A percentile compares a stretch with the other conserved stretches of the same genome.
These are phyloP conservation scores for Cyclocybe cylindracea DNA, from an alignment of 768 basidiomycete species.

Conservation along the genomic window DNA sequence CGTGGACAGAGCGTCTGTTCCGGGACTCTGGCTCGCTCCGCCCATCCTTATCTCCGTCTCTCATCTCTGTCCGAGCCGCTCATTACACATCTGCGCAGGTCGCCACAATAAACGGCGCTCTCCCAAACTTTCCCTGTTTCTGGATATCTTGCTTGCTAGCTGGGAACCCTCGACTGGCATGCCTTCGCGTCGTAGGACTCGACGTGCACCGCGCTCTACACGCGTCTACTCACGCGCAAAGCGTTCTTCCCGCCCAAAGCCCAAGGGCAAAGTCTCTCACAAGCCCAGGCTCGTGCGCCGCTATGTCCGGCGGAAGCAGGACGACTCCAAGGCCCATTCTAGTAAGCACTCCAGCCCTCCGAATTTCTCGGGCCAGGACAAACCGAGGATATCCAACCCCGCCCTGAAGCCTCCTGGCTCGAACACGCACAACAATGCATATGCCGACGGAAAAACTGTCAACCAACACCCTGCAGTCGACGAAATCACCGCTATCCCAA, in stretches of 20 bases:
- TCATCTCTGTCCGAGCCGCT: not conserved
- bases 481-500: constrained; percentile 45
- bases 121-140: not conserved
- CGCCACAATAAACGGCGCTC: constrained; percentile 3
- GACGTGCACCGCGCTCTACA: constrained; percentile 13
- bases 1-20: constrained; percentile 3
- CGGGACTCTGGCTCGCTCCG: not conserved
- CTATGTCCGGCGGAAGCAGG: constrained; percentile 9
- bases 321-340: constrained; percentile 2
- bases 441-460: constrained; percentile 8
- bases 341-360: not conserved
- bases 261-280: constrained; percentile 7
- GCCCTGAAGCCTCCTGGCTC: constrained; percentile 8
- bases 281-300: constrained; percentile 22
- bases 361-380: constrained; percentile 1
- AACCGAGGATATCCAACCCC: constrained; percentile 4
- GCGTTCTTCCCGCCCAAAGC: constrained; percentile 6
- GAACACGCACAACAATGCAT: constrained; percentile 9
- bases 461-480: constrained; percentile 22
- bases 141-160: not conserved
- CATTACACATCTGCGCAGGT: constrained; percentile 10
- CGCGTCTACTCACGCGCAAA: constrained; percentile 4
- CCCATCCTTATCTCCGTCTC: not conserved
- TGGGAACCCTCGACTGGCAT: not conserved
- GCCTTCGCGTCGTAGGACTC: constrained; percentile 17